Evolutionary conservation across 2,329 filamentous ascomycete genomes (phyloP), one percentile per base, ranked within the genome.

Genomic region (Aureobasidium melanogenum): DNA sequence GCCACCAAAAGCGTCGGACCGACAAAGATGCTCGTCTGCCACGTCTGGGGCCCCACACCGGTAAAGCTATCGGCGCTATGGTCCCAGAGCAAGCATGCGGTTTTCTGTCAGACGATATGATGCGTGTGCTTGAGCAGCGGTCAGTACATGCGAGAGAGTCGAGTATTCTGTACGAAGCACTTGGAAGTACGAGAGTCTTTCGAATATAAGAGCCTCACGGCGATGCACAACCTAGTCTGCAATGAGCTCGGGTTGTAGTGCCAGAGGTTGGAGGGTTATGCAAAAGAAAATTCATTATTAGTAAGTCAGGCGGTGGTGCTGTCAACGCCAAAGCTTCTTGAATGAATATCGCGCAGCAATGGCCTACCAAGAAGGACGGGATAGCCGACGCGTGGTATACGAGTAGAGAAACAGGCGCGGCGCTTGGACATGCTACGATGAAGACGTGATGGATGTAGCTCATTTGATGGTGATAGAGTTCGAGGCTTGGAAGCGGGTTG

Each of bases 221-320:
- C 14, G 14, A 15, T 47, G 12, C 22, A 7, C 30, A 28, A n/a
- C 24, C 14, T 28, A 15, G 14, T 22, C 32, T 28, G 36, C 14
- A 24, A 50, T 50, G 34, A n/a, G 9, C 12, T 26, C 19, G 48
- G 32, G 24, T 38, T 14, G 15, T 19, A 9, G 3, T 28, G 6
- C 6, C 4, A 19, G 8, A 26, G 17, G 3, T 22, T 14, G 19
- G 39, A 14, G 38, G 14, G 28, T 7, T 24, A 26, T 56, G 52
- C 38, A 56, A 44, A 56, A 56, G 52, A 56, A 44, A 56, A 54
- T 41, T 50, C 17, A 51, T 26, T 14, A 38, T 41, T 54, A n/a
- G 50, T 30, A 54, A 28, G 24, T 54, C 24, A 17, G 15, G 7
- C 7, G 24, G 24, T 41, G 51, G 26, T 28, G 39, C 52, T 44